A percentile compares a stretch with the other conserved stretches of the same genome.
Conservation (phyloP, 305 asterid genomes). For the Fraxinus velutina region DNA sequence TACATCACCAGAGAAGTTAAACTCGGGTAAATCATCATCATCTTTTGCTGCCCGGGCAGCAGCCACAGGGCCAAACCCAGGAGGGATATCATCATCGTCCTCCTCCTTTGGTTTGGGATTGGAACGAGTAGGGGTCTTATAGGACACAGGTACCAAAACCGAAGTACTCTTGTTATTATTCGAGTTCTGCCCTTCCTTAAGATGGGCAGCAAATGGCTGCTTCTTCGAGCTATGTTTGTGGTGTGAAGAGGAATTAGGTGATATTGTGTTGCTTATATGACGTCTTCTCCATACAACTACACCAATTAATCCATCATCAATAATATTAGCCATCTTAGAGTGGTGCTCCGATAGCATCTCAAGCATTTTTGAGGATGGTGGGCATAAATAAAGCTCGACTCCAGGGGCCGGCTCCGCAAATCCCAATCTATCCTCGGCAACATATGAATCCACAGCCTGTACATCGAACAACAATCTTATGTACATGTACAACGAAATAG, state of each 20-base stretch:
- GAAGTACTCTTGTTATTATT: slow-evolving; percentile 42
- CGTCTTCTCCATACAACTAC: slow-evolving; percentile 95
- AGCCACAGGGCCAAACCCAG: slow-evolving; percentile 70
- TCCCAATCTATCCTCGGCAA: slow-evolving; percentile 73
- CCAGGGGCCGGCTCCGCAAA: slow-evolving; percentile 79
- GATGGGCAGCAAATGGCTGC: slow-evolving; percentile 45
- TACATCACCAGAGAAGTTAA: slow-evolving; percentile 50
- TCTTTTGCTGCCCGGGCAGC: slow-evolving; percentile 41
- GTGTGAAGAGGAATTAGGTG: slow-evolving; percentile 75
- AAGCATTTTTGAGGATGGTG: slow-evolving; percentile 43
- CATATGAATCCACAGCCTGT: slow-evolving; percentile 75
- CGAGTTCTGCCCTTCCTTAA: slow-evolving; percentile 52
- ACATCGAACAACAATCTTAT: neutral
- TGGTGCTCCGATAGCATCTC: slow-evolving; percentile 57
- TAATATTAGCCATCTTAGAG: slow-evolving; percentile 35
- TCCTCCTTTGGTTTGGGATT: slow-evolving; percentile 29
- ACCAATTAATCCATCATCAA: slow-evolving; percentile 72
- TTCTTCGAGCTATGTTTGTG: slow-evolving; percentile 59
- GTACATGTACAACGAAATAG: neutral
- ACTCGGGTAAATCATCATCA: slow-evolving; percentile 87
- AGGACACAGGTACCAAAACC: slow-evolving; percentile 25
- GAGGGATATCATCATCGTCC: slow-evolving; percentile 79
- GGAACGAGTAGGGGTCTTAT: slow-evolving; percentile 6
- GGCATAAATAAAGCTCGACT: slow-evolving; percentile 83
- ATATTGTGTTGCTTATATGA: slow-evolving; percentile 61